phyloP scores from a whole-genome alignment of 352 stramenopile species.

The Globisporangium alternatum region DNA sequence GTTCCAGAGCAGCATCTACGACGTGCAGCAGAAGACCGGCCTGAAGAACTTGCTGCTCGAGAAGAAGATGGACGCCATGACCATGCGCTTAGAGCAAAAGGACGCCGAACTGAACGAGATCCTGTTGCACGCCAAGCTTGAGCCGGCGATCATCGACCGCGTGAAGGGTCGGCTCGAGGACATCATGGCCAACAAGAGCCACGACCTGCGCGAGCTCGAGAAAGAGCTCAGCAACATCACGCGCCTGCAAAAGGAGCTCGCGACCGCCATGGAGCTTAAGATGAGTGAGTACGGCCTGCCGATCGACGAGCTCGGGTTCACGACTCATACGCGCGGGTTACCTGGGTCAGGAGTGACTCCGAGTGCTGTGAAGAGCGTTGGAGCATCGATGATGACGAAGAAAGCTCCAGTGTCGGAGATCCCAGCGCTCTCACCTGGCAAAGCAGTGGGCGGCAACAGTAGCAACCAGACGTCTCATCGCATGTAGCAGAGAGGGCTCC shows the following conservation, averaged over 20 bases:
- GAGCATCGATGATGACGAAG: slow-evolving; percentile 13
- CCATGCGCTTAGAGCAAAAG: slow-evolving; percentile 84
- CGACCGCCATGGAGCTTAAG: slow-evolving; percentile 80
- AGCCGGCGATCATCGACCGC: slow-evolving; percentile 75
- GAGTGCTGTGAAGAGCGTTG: not conserved
- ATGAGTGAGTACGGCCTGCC: slow-evolving; percentile 90
- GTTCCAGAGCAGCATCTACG: slow-evolving; percentile 89
- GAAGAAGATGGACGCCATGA: slow-evolving; percentile 90
- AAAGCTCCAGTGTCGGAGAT: slow-evolving; percentile 2
- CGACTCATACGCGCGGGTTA: slow-evolving; percentile 26
- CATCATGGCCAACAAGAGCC: slow-evolving; percentile 88
- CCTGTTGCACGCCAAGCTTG: slow-evolving; percentile 88
- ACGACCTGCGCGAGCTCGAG: slow-evolving; percentile 81
- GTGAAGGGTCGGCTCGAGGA: slow-evolving; percentile 87
- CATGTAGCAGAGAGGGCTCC: not conserved
- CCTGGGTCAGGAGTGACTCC: slow-evolving; percentile 8
- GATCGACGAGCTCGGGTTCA: slow-evolving; percentile 86
- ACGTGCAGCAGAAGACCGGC: slow-evolving; percentile 92
- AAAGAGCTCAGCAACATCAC: slow-evolving; percentile 68
- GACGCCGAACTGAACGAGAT: slow-evolving; percentile 93
- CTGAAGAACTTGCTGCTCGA: slow-evolving; percentile 95
- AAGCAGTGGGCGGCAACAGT: not conserved
- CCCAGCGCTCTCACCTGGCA: slow-evolving; percentile 6
- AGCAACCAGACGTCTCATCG: slow-evolving; percentile 9
- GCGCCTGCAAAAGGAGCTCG: slow-evolving; percentile 78